Base-by-base conservation (phyloP, 2,329 filamentous ascomycete genomes). In the Biscogniauxia sp. region DNA sequence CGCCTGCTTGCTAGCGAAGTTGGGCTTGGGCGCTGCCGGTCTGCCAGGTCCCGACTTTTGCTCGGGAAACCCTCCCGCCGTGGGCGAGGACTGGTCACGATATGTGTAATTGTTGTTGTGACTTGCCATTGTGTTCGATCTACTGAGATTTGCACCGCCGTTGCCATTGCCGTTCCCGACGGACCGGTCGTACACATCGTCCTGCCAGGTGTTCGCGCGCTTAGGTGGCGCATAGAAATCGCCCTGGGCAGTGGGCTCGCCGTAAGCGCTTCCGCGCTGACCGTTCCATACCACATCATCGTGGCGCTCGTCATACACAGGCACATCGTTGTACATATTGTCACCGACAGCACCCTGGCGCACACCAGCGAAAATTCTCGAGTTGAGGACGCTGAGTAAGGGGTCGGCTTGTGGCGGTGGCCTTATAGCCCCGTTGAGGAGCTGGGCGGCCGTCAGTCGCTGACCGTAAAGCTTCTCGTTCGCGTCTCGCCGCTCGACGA, bases 391-490 rank as follows among this genome's bases (percentile, higher is more conserved):
- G 65, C 83, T 84, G 84, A 96, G 90, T 55, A 99, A 84, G 13
- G 94, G 91, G 52, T 91, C 90, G 2, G 95, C 92, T 61, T 91
- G 89, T 0, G 90, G 86, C 1, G 95, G 94, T 0, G 93, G 86
- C 51, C 87, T 84, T 49, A 98, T 85, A 37, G 84, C 82, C 37
- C 95, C 95, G 59, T 85, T 86, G 45, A 99, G 85, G 52, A 99
- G 85, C 74, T 97, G 90, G 64, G 83, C 81, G 15, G 95, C 95
- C 8, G 91, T 93, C 75, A 91, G 85, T 63, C 90, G 87, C 61
- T 89, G 86, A 64, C 92, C 91, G 76, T 99, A 99, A 63, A 99
- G 84, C 79, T 96, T 97, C 78, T 97, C 91, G 74, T 99, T 99
- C 69, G 95, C 95, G 77, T 99, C 95, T 78, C 93, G 90, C 65